phyloP scores from a whole-genome alignment of 2,329 filamentous ascomycete genomes.

The Trichoderma afroharzianum region DNA sequence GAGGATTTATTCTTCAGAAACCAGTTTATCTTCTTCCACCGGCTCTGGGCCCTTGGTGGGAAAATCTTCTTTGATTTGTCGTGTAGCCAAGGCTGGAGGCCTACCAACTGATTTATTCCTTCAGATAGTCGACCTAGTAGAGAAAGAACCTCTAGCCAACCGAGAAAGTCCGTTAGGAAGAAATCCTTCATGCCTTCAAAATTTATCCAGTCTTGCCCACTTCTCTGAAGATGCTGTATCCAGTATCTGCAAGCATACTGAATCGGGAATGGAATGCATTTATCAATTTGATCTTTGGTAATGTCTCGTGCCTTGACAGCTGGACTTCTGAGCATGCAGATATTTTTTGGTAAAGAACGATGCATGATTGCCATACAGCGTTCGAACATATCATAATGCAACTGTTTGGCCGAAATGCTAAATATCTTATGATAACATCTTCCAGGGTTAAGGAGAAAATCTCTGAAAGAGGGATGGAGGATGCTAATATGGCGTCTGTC shows the following conservation, averaged over 20 bases:
- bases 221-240: not conserved
- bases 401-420: not conserved
- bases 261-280: not conserved
- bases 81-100: not conserved
- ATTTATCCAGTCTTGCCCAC: not conserved
- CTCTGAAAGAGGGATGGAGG: not conserved
- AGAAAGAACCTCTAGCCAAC: not conserved
- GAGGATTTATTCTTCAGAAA: fast-evolving
- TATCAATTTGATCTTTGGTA: not conserved
- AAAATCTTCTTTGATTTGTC: not conserved
- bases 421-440: not conserved
- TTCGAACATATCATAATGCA: not conserved
- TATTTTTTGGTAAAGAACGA: not conserved
- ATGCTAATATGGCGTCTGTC: not conserved
- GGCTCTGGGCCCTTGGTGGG: no score
- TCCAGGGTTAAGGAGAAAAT: not conserved
- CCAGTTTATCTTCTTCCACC: not conserved
- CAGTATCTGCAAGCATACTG: not conserved
- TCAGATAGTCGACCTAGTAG: not conserved
- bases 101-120: not conserved
- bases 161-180: not conserved
- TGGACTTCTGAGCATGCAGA: not conserved
- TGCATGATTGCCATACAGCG: not conserved
- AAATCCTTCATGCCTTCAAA: not conserved
- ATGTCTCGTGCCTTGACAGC: not conserved